Evolutionary conservation across 2,329 filamentous ascomycete genomes (phyloP), one percentile per base, ranked within the genome.

Genomic region (Rhinocladiella similis): DNA sequence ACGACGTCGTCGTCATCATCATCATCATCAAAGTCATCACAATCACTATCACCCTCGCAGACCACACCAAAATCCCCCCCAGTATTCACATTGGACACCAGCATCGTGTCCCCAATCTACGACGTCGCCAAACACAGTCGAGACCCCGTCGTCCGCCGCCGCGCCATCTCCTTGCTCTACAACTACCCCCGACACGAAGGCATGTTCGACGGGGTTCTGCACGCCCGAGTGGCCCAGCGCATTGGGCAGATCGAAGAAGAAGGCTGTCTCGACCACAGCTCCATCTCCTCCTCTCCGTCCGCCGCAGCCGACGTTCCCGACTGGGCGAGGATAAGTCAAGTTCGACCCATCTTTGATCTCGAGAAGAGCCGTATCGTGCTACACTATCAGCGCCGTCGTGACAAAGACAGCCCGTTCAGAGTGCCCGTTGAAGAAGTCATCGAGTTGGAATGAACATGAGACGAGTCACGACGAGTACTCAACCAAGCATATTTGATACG

Each of bases 221-320:
- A 61, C 29, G 64, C 64, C 4, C 46, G 54, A 1, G 53, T 65
- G 2, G 65, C 66, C 0, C 62, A 67, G 20, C 62, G 62, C 22
- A 56, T 65, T 10, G 58, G 67, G 14, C 54, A 60, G 6, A 63
- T 68, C 9, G 66, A 68, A 50, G 66, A 68, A 27, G 20, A 2
- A 10, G n/a, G n/a, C n/a, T 5, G 7, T 5, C 42, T 56, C 12
- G 48, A 42, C 5, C 35, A 38, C n/a, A 18, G 5, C 5, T 16
- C 46, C 25, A 46, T 5, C 3, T 35, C 22, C 25, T 35, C 36
- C 29, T 16, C 39, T n/a, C n/a, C n/a, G n/a, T n/a, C n/a, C n/a
- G n/a, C n/a, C n/a, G n/a, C n/a, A n/a, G n/a, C n/a, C n/a, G 50
- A 53, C 20, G 41, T 53, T 7, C 50, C 50, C 5, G 50, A 46